Percentiles rank a stretch among this genome's conserved stretches.
phyloP scores from a whole-genome alignment of 768 basidiomycete genomes.

The Polyporus arcularius region DNA sequence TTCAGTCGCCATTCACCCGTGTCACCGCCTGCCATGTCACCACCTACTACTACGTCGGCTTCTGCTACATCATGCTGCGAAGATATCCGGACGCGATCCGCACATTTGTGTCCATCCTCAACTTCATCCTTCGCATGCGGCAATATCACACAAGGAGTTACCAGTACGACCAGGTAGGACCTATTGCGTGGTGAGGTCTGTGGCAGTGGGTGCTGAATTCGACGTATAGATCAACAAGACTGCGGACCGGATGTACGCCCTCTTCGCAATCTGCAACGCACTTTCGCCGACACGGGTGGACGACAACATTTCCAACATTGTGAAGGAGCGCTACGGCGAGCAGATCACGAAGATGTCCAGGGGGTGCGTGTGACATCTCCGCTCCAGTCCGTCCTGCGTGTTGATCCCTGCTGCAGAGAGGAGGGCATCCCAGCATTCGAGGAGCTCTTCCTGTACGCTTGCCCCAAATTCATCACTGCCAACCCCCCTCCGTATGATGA shows the following conservation, averaged over 20 bases:
- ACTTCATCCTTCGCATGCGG: conserved; percentile 95
- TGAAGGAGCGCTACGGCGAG: conserved; percentile 93
- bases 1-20: conserved; percentile 83
- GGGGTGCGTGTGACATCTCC: conserved; percentile 53
- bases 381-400: neutral
- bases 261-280: conserved; percentile 92
- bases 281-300: conserved; percentile 91
- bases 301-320: conserved; percentile 90
- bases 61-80: conserved; percentile 94
- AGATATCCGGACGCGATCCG: conserved; percentile 96
- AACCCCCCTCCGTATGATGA: conserved; percentile 95
- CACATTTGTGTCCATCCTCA: conserved; percentile 87
- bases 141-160: conserved; percentile 97
- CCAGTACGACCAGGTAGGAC: conserved; percentile 87
- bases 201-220: neutral
- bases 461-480: conserved; percentile 95
- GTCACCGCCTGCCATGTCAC: conserved; percentile 97
- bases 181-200: neutral
- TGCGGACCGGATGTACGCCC: conserved; percentile 95
- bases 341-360: conserved; percentile 84
- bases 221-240: conserved; percentile 88
- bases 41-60: conserved; percentile 93
- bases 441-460: conserved; percentile 92
- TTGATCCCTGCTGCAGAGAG: conserved; percentile 41
- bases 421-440: conserved; percentile 81